These are phyloP conservation scores for Fomitopsis betulina DNA, from an alignment of 1,284 basidiomycete species.

Conservation along the genomic window DNA sequence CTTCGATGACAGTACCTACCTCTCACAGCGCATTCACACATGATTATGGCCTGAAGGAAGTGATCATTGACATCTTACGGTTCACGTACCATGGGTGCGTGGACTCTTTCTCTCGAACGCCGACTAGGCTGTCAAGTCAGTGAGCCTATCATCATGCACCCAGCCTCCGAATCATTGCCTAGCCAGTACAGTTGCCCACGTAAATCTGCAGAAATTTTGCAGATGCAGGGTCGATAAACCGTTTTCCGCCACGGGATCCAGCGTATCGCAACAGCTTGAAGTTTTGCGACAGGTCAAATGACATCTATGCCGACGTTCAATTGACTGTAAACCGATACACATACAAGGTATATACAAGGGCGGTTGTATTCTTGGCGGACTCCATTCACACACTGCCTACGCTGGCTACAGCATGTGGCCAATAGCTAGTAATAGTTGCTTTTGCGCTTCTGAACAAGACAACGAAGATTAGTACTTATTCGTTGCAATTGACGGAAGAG, in stretches of 20 bases:
- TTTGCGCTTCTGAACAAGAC: slow-evolving; percentile 56
- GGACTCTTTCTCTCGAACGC: too few species aligned
- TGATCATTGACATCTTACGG: neutral
- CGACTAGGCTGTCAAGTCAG: too few species aligned
- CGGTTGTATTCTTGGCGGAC: too few species aligned
- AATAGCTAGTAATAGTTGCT: slow-evolving; percentile 45
- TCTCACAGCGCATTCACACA: neutral
- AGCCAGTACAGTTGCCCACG: neutral
- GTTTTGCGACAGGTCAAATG: too few species aligned
- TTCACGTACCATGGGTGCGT: neutral
- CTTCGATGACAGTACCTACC: neutral
- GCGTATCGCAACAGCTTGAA: slow-evolving; percentile 6
- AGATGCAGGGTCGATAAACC: neutral
- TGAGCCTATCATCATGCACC: too few species aligned
- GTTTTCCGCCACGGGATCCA: neutral
- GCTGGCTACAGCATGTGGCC: slow-evolving; percentile 37
- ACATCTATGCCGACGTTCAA: slow-evolving; percentile 9
- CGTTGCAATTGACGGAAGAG: slow-evolving; percentile 37
- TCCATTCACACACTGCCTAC: neutral
- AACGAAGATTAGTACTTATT: too few species aligned
- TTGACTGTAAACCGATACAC: slow-evolving; percentile 19
- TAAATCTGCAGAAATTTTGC: too few species aligned
- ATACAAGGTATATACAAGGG: slow-evolving; percentile 16
- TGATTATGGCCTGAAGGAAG: neutral
- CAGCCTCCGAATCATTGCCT: too few species aligned